Conservation (phyloP, 768 basidiomycete species). For the Tulasnella sp. region DNA sequence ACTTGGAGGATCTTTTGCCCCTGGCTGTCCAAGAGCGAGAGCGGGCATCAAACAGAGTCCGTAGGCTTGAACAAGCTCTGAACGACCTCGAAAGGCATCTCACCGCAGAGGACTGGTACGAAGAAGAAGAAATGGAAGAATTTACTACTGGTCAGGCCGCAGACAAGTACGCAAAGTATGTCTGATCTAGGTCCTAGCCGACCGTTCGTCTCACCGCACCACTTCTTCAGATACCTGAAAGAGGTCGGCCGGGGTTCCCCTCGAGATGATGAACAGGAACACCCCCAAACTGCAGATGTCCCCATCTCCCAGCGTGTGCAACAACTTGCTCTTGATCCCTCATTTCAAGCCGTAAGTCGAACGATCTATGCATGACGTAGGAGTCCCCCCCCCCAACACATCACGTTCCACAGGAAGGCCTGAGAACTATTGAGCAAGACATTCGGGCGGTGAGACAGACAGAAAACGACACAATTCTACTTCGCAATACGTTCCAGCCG, state of each 20-base stretch:
- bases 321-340: background rate
- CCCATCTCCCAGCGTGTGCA: background rate
- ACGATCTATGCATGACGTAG: background rate
- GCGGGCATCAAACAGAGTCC: background rate
- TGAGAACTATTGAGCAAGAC: background rate
- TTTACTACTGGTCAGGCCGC: background rate
- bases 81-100: slow-evolving; percentile 3
- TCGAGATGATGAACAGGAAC: background rate
- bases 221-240: background rate
- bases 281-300: background rate
- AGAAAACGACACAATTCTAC: background rate
- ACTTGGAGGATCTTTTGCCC: background rate
- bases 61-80: background rate
- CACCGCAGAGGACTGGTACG: slow-evolving; percentile 8
- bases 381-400: background rate
- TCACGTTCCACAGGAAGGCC: background rate
- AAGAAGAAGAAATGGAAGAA: slow-evolving; percentile 3
- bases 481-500: background rate
- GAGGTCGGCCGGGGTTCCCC: background rate
- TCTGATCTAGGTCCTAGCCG: background rate
- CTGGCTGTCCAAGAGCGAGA: background rate
- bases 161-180: background rate
- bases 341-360: background rate
- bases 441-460: background rate
- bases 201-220: background rate